A percentile compares a stretch with the other conserved stretches of the same genome.
These are phyloP conservation scores for Stephania yunnanensis DNA, from an alignment of 164 flowering plant genomes.

Conservation along the genomic window DNA sequence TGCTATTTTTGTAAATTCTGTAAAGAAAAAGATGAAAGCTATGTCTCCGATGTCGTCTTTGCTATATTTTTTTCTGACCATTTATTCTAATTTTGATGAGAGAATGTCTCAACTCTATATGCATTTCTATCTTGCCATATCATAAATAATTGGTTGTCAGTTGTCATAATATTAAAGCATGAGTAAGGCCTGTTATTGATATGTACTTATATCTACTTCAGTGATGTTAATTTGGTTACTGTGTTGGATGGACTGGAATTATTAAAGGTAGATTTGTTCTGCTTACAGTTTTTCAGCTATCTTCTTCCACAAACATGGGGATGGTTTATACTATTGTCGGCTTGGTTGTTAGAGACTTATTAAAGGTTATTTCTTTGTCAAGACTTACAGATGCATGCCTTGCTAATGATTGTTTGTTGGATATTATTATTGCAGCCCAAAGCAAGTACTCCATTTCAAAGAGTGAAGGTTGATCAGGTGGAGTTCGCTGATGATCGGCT, in stretches of 20 bases:
- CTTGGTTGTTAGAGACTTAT: neutral
- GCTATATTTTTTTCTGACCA: neutral
- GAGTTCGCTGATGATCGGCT: slow-evolving; percentile 69
- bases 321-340: neutral
- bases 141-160: neutral
- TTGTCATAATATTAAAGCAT: neutral
- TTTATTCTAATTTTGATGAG: neutral
- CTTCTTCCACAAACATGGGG: neutral
- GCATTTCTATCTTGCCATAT: neutral
- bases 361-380: neutral
- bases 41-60: neutral
- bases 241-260: neutral
- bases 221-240: neutral
- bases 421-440: slow-evolving; percentile 51
- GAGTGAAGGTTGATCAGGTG: slow-evolving; percentile 76
- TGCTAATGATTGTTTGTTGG: neutral
- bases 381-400: neutral
- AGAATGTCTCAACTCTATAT: neutral
- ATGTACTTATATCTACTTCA: neutral
- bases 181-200: neutral
- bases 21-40: too few species aligned
- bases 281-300: neutral
- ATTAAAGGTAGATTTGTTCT: neutral
- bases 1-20: too few species aligned
- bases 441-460: slow-evolving; percentile 60